Conservation (phyloP, 371 early-diverging fungal genomes). For the Mucor racemosus region DNA sequence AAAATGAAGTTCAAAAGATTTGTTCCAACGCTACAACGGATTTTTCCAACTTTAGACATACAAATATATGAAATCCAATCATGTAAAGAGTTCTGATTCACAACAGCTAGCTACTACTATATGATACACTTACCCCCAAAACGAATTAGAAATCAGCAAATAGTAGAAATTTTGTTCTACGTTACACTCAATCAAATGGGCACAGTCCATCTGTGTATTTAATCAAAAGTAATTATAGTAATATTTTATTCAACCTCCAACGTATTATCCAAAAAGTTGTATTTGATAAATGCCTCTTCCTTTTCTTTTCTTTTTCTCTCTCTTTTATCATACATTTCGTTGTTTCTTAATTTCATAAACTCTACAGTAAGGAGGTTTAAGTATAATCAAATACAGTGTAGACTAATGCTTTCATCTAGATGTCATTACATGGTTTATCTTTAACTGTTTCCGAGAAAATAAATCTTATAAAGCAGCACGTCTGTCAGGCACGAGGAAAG, state of each 20-base stretch:
- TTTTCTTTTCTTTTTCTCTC: not conserved
- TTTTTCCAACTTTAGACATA: too few relatives aligned
- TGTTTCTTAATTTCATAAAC: not conserved
- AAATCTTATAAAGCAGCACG: not conserved
- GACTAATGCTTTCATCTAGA: not conserved
- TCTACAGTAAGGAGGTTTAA: not conserved
- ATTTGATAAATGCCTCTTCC: not conserved
- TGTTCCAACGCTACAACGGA: too few relatives aligned
- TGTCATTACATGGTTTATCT: not conserved
- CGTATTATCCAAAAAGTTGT: too few relatives aligned
- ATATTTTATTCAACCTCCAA: not conserved
- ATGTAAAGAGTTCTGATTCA: too few relatives aligned
- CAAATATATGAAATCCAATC: too few relatives aligned
- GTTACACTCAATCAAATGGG: not conserved
- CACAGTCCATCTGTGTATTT: not conserved
- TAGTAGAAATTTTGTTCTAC: not conserved
- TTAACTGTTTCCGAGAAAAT: not conserved
- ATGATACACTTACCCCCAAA: too few relatives aligned
- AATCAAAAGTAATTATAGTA: not conserved
- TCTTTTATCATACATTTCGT: not conserved
- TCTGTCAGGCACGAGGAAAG: slow-evolving; percentile 30
- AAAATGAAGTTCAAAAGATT: too few relatives aligned
- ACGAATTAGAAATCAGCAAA: not conserved
- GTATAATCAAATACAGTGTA: not conserved
- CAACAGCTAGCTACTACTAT: too few relatives aligned